phyloP scores from a whole-genome alignment of 2,329 filamentous ascomycete genomes.

The Pestalotiopsis sp. region DNA sequence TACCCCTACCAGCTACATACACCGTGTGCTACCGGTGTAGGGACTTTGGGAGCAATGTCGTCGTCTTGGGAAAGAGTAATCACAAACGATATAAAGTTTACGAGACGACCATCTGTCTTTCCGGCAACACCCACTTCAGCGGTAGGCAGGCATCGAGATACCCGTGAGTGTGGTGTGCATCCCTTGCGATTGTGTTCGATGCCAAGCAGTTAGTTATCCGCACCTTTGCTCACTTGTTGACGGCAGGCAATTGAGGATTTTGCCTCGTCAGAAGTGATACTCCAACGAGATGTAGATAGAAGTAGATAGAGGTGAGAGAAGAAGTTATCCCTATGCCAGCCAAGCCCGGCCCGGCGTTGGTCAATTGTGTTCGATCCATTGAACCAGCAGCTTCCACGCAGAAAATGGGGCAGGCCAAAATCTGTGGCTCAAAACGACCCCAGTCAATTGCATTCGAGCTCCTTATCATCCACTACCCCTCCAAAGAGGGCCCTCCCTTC shows the following conservation, averaged over 20 bases:
- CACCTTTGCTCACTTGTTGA: too few species aligned
- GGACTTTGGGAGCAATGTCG: neutral
- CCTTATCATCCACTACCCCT: slow-evolving; percentile 10
- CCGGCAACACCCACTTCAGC: neutral
- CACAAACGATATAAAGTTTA: neutral
- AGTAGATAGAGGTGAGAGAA: too few species aligned
- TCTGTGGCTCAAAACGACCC: neutral
- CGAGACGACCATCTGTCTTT: neutral
- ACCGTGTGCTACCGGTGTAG: neutral
- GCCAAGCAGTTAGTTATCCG: neutral
- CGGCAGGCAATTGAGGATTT: too few species aligned
- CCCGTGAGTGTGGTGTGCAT: neutral
- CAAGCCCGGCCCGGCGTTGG: neutral
- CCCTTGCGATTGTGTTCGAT: neutral
- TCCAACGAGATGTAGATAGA: too few species aligned
- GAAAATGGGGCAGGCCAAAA: neutral
- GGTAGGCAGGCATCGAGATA: neutral
- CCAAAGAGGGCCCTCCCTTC: slow-evolving; percentile 1
- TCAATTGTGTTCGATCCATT: neutral
- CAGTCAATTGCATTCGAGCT: neutral
- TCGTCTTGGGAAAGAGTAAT: neutral
- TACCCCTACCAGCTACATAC: neutral
- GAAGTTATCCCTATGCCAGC: too few species aligned
- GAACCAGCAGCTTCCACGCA: neutral
- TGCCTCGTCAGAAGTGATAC: too few species aligned